These are phyloP conservation scores for Kodamaea laetipori DNA, from an alignment of 805 yeast genomes.

Conservation along the genomic window DNA sequence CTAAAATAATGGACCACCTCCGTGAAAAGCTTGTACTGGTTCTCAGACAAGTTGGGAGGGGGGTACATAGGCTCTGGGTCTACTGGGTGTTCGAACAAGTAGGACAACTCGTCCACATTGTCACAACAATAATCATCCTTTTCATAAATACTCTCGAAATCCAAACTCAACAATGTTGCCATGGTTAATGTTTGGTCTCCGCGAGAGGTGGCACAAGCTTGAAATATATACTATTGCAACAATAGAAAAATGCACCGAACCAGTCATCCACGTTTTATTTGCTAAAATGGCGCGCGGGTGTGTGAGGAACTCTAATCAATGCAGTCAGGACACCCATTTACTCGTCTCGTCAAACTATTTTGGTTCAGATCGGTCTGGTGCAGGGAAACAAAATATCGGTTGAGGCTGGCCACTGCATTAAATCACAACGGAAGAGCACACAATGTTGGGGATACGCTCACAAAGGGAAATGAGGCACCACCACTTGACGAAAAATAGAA, in stretches of 20 bases:
- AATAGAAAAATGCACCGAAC: not conserved
- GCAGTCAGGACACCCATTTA: slow-evolving; percentile 2
- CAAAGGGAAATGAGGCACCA: slow-evolving; percentile 1
- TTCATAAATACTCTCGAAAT: slow-evolving; percentile 10
- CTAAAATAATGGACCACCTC: slow-evolving; percentile 4
- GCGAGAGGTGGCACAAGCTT: not conserved
- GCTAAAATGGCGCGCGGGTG: slow-evolving; percentile 1
- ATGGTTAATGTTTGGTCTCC: not conserved
- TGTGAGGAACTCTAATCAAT: not conserved
- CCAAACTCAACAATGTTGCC: slow-evolving; percentile 9
- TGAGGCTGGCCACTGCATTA: not conserved
- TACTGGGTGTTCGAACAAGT: slow-evolving; percentile 9
- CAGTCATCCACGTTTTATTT: slow-evolving; percentile 5
- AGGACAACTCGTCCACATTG: slow-evolving; percentile 2
- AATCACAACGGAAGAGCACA: too few species aligned
- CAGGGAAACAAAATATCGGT: slow-evolving; percentile 1
- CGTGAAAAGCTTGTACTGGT: not conserved
- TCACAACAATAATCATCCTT: slow-evolving; percentile 9
- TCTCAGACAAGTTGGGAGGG: not conserved
- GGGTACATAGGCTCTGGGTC: not conserved
- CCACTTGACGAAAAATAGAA: slow-evolving; percentile 2
- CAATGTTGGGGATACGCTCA: not conserved
- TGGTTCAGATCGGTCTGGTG: not conserved
- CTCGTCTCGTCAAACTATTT: slow-evolving; percentile 3
- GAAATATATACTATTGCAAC: not conserved